A percentile compares a stretch with the other conserved stretches of the same genome.
Evolutionary conservation across 257 asterid genomes (phyloP).

Genomic region (Solanum dulcamara): DNA sequence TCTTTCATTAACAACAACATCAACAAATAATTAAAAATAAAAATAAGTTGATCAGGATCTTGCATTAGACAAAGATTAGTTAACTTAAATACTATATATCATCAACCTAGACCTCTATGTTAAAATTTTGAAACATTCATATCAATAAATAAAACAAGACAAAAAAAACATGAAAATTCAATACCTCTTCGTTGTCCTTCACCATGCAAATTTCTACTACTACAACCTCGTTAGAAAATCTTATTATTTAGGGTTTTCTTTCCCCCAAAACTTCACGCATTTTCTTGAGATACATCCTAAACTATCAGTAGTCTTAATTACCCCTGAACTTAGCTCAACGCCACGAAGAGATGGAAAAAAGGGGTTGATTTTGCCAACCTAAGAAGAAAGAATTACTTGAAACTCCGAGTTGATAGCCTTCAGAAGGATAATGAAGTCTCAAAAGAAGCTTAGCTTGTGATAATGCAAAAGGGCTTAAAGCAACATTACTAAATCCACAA

Average conservation of each 20-base stretch:
- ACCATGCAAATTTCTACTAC: background rate
- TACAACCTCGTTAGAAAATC: background rate
- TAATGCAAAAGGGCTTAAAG: constrained; percentile 65
- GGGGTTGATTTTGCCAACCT: constrained; percentile 96
- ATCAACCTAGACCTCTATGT: background rate
- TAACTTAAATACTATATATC: background rate
- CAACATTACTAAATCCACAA: constrained; percentile 49
- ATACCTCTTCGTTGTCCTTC: background rate
- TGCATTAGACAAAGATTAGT: background rate
- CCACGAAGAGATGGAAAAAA: constrained; percentile 94
- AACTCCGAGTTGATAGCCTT: constrained; percentile 74
- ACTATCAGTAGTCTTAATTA: background rate
- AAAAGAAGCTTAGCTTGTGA: constrained; percentile 83
- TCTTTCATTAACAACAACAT: constrained; percentile 28
- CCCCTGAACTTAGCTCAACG: constrained; percentile 14
- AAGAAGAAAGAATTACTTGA: constrained; percentile 56
- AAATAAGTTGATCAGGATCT: background rate
- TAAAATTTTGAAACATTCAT: background rate
- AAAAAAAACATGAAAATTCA: background rate
- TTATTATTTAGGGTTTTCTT: constrained; percentile 40
- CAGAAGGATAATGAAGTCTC: constrained; percentile 92
- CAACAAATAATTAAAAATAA: background rate
- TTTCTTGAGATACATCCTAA: background rate
- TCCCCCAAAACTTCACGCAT: background rate
- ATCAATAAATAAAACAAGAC: background rate